Evolutionary conservation across 805 yeast genomes (phyloP).

Genomic region (Kuraishia molischiana): DNA sequence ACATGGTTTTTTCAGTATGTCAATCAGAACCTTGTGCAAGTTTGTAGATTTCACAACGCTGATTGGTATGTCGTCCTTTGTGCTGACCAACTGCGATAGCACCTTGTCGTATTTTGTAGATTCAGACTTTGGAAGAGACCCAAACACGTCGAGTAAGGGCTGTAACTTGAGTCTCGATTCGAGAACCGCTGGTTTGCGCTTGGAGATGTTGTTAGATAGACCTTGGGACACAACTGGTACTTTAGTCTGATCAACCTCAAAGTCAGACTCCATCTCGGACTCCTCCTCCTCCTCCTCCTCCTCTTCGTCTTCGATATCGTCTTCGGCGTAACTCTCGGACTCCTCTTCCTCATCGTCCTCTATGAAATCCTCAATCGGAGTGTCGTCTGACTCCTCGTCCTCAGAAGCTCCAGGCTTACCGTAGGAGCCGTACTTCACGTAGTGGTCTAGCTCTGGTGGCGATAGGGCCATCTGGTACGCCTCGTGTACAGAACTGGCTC

Average conservation of each 20-base stretch:
- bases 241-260: constrained; percentile 1
- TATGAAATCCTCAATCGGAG: not conserved
- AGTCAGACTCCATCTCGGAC: constrained; percentile 6
- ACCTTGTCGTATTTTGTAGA: not conserved
- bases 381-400: not conserved
- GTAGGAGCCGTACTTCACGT: constrained; percentile 14
- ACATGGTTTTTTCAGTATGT: constrained; percentile 27
- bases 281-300: constrained; percentile 10
- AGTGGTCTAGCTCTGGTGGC: constrained; percentile 30
- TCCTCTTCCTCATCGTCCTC: constrained; percentile 4
- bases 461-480: constrained; percentile 7
- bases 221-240: not conserved
- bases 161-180: not conserved
- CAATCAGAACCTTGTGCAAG: constrained; percentile 20
- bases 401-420: constrained; percentile 5
- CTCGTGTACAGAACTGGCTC: constrained; percentile 5
- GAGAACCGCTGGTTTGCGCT: not conserved
- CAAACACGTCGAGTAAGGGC: not conserved
- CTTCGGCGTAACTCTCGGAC: constrained; percentile 6
- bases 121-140: not conserved
- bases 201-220: not conserved
- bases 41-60: constrained; percentile 16
- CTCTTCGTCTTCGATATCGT: constrained; percentile 10
- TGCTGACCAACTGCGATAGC: not conserved
- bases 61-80: not conserved